These are phyloP conservation scores for Iberis pinnata DNA, from an alignment of 345 rosid species.

Conservation along the genomic window DNA sequence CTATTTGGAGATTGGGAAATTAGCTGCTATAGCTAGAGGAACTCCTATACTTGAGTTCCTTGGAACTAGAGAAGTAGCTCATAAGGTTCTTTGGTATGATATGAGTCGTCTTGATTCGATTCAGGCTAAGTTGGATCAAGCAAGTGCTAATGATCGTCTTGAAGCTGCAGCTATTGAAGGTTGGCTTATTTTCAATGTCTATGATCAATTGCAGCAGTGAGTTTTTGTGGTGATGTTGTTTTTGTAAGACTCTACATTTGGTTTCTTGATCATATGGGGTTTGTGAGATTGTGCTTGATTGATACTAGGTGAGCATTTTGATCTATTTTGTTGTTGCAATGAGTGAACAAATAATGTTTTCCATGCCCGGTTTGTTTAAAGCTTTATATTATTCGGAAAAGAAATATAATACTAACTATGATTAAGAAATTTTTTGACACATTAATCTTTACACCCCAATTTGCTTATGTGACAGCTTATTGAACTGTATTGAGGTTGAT, in stretches of 20 bases:
- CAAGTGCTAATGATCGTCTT: slow-evolving; percentile 26
- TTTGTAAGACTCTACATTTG: neutral
- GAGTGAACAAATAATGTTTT: neutral
- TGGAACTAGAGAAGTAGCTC: slow-evolving; percentile 31
- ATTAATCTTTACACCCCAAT: no score
- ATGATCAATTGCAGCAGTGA: slow-evolving; percentile 24
- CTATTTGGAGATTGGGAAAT: slow-evolving; percentile 28
- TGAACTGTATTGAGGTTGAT: no score
- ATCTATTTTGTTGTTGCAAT: neutral
- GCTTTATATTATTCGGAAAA: no score
- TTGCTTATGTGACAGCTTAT: no score
- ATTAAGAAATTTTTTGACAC: no score
- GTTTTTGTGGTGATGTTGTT: neutral
- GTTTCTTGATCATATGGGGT: neutral
- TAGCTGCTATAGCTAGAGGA: slow-evolving; percentile 24
- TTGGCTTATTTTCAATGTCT: slow-evolving; percentile 32
- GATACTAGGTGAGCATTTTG: neutral
- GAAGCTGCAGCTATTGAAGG: slow-evolving; percentile 37
- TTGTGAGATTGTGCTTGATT: neutral
- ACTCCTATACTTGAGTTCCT: slow-evolving; percentile 27
- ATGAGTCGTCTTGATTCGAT: slow-evolving; percentile 29
- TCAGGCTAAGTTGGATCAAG: slow-evolving; percentile 29
- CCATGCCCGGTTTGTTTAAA: neutral
- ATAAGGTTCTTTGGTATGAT: slow-evolving; percentile 32
- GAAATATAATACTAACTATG: no score